Percentiles rank a stretch among this genome's conserved stretches.
Conservation (phyloP, 352 stramenopile species). For the Phytophthora sp. region DNA sequence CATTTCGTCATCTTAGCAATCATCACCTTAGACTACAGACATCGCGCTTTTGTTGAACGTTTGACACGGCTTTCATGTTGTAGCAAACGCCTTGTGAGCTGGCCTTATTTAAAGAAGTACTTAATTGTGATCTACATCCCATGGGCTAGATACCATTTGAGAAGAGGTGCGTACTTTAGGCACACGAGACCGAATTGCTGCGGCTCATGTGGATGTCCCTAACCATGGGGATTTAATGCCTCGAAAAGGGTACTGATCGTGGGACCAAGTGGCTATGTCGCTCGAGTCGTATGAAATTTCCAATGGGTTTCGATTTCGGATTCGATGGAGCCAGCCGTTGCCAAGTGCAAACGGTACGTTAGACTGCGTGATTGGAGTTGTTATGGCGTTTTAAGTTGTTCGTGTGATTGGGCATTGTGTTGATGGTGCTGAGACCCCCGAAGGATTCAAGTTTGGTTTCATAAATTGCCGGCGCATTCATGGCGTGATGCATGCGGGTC, state of each 20-base stretch:
- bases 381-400: not conserved
- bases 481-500: not conserved
- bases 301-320: not conserved
- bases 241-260: not conserved
- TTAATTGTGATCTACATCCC: too few relatives aligned
- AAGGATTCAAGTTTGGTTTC: not conserved
- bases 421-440: not conserved
- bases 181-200: not conserved
- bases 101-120: too few relatives aligned
- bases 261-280: not conserved
- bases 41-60: too few relatives aligned
- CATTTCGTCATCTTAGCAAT: too few relatives aligned
- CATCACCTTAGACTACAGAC: too few relatives aligned
- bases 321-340: not conserved
- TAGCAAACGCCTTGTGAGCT: too few relatives aligned
- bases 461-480: conserved; percentile 14
- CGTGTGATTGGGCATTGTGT: not conserved
- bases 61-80: too few relatives aligned
- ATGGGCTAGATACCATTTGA: too few relatives aligned
- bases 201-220: not conserved
- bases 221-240: not conserved
- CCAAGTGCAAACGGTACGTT: not conserved
- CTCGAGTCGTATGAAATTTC: not conserved
- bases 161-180: too few relatives aligned
- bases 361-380: not conserved